Base-by-base conservation (phyloP, 805 yeast species). In the Schwanniomyces occidentalis region DNA sequence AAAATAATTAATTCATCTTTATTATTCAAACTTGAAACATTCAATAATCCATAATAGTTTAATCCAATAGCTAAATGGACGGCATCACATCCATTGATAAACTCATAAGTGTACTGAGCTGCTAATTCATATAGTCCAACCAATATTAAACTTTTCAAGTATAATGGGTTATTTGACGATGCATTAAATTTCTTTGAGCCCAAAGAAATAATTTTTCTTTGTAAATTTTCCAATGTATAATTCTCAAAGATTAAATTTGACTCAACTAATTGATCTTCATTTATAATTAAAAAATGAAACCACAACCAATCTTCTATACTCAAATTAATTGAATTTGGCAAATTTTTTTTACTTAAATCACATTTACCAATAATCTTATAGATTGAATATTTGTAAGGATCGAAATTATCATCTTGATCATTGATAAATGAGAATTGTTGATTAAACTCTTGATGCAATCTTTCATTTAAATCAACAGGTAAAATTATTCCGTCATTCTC, bases 221-320 rank as follows among this genome's bases (percentile, higher is more conserved):
- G 96, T 46, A 93, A 73, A 50, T 88, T 95, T 18, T 54, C 61
- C 38, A 93, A 67, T 1, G 82, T 73, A 57, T 88, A 91, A 42
- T 76, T 73, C 48, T 87, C 95, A 52, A 76, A 78, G 8, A 80
- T 64, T 22, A 83, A 76, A 32, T 70, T 76, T 18, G 65, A 70
- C 12, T 61, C 70, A 6, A 44, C 24, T 32, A 40, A 34, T 46
- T 84, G 88, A 39, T 78, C 75, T 49, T 86, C 91, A 37, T 80
- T 76, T 10, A 85, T 78, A 18, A 91, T 70, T 60, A 80, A 73
- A 37, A 93, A 71, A 60, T 93, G 97, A 54, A 85, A 78, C 99
- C 99, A 91, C 32, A 91, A 59, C 98, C 98, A 91, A 63, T 91
- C 98, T 59, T 91, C 98, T 30, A 90, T 77, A 39, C 95, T 85